Evolutionary conservation across 805 yeast genomes (phyloP).

Genomic region (Candida boleticola): DNA sequence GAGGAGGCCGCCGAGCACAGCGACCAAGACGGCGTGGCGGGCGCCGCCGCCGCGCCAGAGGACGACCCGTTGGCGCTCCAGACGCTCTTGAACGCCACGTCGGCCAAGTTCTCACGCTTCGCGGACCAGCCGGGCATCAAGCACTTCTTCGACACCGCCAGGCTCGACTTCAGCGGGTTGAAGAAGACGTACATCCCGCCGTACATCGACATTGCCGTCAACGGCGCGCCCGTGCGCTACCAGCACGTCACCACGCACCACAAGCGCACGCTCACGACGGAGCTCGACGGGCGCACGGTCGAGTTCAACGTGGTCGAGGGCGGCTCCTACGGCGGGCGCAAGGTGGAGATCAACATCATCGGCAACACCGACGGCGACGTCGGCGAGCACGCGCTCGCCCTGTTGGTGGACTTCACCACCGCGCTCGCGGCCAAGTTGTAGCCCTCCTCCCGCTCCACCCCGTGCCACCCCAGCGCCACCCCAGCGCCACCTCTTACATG

Average conservation of each 20-base stretch:
- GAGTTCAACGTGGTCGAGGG: conserved; percentile 52
- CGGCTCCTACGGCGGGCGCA: conserved; percentile 57
- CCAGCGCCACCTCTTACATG: no score
- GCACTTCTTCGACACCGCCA: conserved; percentile 35
- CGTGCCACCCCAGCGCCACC: no score
- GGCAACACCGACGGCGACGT: conserved; percentile 27
- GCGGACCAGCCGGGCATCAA: conserved; percentile 41
- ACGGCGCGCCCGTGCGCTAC: conserved; percentile 41
- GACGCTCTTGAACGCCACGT: conserved; percentile 11
- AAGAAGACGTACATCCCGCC: conserved; percentile 36
- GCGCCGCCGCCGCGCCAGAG: neutral
- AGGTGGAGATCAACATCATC: conserved; percentile 48
- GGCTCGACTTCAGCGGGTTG: conserved; percentile 41
- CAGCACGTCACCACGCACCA: conserved; percentile 35
- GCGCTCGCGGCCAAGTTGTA: neutral
- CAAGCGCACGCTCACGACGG: conserved; percentile 42
- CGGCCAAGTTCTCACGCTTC: conserved; percentile 27
- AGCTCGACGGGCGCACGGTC: conserved; percentile 24
- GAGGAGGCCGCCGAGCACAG: conserved; percentile 8
- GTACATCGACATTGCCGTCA: conserved; percentile 34
- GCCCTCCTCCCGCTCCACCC: no score
- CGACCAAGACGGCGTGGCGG: conserved; percentile 4
- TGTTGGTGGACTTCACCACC: conserved; percentile 17
- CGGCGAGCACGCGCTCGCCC: conserved; percentile 19
- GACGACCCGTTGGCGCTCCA: neutral